Evolutionary conservation across 2,329 filamentous ascomycete genomes (phyloP).

Genomic region (Pseudogymnoascus pannorum): DNA sequence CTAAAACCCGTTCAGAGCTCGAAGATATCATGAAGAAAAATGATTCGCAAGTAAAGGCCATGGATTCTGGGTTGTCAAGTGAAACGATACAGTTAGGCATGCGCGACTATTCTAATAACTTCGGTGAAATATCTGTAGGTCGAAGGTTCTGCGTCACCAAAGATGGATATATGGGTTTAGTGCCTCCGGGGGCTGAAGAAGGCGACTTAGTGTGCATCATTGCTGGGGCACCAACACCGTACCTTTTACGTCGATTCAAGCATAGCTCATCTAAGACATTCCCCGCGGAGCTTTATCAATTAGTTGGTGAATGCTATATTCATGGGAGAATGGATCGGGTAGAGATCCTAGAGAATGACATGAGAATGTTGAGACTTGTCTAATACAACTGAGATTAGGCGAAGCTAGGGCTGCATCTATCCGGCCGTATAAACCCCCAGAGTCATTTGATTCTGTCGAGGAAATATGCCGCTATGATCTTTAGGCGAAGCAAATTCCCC

Average conservation of each 20-base stretch:
- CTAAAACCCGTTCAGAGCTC: background rate
- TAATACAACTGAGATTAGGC: conserved; percentile 24
- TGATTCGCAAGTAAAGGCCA: background rate
- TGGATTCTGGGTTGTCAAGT: background rate
- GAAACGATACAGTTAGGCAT: background rate
- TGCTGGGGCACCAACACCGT: conserved; percentile 9
- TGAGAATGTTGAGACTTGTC: conserved; percentile 28
- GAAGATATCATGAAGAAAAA: background rate
- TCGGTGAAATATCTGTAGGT: background rate
- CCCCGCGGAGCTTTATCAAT: conserved; percentile 3
- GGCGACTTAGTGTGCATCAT: conserved; percentile 11
- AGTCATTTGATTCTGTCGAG: no score
- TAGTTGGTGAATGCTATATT: conserved; percentile 16
- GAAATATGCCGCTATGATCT: no score
- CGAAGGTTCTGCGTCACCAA: background rate
- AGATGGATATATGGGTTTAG: conserved; percentile 7
- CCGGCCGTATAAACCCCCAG: no score
- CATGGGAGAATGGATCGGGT: conserved; percentile 17
- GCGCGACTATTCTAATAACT: background rate
- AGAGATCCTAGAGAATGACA: conserved; percentile 8
- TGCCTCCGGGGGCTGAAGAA: conserved; percentile 2
- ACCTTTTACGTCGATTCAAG: background rate
- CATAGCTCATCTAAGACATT: background rate
- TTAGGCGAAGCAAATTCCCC: no score
- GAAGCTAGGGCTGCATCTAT: no score